Base-by-base conservation (phyloP, 2,329 filamentous ascomycete species). In the Penicillium fuscoglaucum region DNA sequence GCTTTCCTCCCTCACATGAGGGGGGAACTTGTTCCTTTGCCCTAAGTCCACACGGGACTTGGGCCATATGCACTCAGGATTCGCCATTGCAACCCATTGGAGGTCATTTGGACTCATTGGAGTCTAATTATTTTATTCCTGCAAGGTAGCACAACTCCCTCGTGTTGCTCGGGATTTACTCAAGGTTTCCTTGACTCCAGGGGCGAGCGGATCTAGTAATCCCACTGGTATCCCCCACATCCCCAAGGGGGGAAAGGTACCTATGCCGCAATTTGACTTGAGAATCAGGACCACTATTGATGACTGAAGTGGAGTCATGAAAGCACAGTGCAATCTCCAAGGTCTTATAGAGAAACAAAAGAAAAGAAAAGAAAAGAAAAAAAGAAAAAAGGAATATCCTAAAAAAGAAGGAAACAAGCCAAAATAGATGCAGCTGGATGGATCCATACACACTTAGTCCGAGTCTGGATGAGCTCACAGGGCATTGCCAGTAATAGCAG, bases 211-310 rank as follows among this genome's bases (percentile, higher is more conserved):
- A 53, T 59, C 57, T 63, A 66, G 61, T 59, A 63, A 58, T 44
- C 28, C 46, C 35, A 29, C 12, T 58, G 52, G 51, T 55, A 59
- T 59, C 61, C 64, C 65, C 65, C 62, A 66, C 63, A 62, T 67
- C 60, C 58, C 58, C 41, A 65, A 61, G 57, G 65, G 57, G 57
- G 51, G 59, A 35, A 51, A 52, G 31, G 24, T 28, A 35, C 24
- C 50, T 41, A 4, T 48, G 31, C 17, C 49, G 2, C 31, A 49
- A 35, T 28, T 37, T 35, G 29, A n/a, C 10, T 31, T 10, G 24
- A 24, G 17, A n/a, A 44, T 24, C 49, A 31, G 10, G 10, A n/a
- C 49, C 26, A 29, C 13, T 33, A 12, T 13, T 5, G 21, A 49
- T 39, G 37, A 33, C 17, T n/a, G 37, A 47, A 29, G 48, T 40